Evolutionary conservation across 768 basidiomycete species (phyloP), one percentile per base, ranked within the genome.

Genomic region (Ramaria sp.): DNA sequence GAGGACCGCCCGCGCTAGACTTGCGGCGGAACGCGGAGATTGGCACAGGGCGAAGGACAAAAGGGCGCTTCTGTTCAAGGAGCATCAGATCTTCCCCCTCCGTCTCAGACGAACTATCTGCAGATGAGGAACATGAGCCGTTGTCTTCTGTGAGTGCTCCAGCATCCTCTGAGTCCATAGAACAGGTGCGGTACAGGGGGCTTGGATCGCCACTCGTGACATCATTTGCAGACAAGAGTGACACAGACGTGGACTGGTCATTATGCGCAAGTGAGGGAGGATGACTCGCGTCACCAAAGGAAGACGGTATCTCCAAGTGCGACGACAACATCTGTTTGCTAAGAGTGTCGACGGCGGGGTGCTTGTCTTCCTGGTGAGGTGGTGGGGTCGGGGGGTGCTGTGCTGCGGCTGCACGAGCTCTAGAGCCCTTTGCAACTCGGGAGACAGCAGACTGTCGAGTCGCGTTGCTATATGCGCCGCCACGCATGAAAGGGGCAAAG

Each of bases 401-500:
- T 15, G 68, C 66, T 56, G 76, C 75, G 57, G 74, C 73, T 0
- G 76, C 76, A 39, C 81, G 73, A 45, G 73, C 74, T 58, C 70
- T 76, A 20, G 78, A 68, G 0, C 81, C 81, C 63, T 74, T 75
- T 12, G 75, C 63, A 12, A 83, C 79, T 59, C 66, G 73, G 59
- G 71, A 77, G 34, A 83, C 71, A 16, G 81, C 79, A 20, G 75
- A 71, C 13, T 74, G 68, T 39, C 81, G 72, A 34, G 73, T 71
- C 61, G 70, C 32, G 79, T 8, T 65, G 62, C 36, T 64, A 70
- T 16, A 68, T 66, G 28, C 64, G 67, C 25, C 70, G 59, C 7
- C 61, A 60, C 37, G 16, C 10, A 74, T 77, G 70, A 96, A 93
- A 10, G 75, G 72, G 27, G 64, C 64, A 61, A 85, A 77, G 54